A percentile compares a stretch with the other conserved stretches of the same genome.
Conservation (phyloP, 2,329 filamentous ascomycete genomes). For the Beauveria asiatica region DNA sequence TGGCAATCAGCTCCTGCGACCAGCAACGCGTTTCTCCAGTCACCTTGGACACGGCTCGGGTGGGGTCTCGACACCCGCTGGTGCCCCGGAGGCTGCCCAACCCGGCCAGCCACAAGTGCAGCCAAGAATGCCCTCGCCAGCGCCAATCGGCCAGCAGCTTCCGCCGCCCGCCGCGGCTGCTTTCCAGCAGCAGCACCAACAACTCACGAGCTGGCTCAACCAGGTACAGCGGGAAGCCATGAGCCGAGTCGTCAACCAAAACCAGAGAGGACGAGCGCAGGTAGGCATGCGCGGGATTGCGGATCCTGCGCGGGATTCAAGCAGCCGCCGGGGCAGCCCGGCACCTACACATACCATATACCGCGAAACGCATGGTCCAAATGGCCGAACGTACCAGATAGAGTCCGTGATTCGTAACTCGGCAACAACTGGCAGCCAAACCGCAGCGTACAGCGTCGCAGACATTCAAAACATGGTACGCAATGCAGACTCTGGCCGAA, state of each 20-base stretch:
- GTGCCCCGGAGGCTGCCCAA: constrained; percentile 14
- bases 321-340: constrained; percentile 22
- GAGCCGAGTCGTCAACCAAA: constrained; percentile 33
- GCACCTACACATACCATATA: constrained; percentile 23
- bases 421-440: constrained; percentile 12
- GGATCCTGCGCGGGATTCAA: constrained; percentile 20
- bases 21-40: background rate
- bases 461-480: constrained; percentile 40
- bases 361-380: constrained; percentile 25
- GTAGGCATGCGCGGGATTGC: constrained; percentile 33
- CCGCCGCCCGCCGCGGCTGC: constrained; percentile 15
- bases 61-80: constrained; percentile 12
- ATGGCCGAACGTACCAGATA: constrained; percentile 27
- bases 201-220: constrained; percentile 36
- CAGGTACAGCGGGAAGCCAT: constrained; percentile 40
- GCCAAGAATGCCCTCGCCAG: constrained; percentile 6
- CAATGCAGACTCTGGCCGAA: constrained; percentile 36
- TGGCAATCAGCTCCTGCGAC: constrained; percentile 8
- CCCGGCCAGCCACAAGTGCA: constrained; percentile 15
- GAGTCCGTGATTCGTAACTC: constrained; percentile 24
- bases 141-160: constrained; percentile 11
- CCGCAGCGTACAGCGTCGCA: constrained; percentile 28
- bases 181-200: constrained; percentile 28
- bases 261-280: constrained; percentile 32
- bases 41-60: background rate